Base-by-base conservation (phyloP, 2,329 filamentous ascomycete species). In the Elsinoe batatas region DNA sequence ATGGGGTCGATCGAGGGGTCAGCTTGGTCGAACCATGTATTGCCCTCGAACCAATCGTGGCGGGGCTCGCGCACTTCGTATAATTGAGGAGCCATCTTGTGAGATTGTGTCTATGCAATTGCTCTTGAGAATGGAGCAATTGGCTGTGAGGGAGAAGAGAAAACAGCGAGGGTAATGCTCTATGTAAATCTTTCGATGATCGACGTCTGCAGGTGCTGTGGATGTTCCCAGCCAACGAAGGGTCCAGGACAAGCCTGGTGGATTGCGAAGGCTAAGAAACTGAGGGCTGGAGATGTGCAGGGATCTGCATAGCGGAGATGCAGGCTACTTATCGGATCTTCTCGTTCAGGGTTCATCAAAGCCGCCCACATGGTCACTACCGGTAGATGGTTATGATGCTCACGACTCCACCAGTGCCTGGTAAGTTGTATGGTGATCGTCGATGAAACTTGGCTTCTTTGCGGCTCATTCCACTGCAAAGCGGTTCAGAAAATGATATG, bases 11-110 rank as follows among this genome's bases (percentile, higher is more conserved):
- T 51, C 11, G 47, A 51, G 30, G 47, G 47, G 33, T 51, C 47
- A 17, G 47, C 32, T 12, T 22, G 38, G 37, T 55, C 53, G 53
- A 55, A 55, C 53, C 53, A 55, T 5, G 53, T 55, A 32, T 47
- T 55, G 6, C 53, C 53, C 32, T 55, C 53, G 30, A 55, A 55
- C 53, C 53, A 55, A 26, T 55, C 53, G n/a, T 35, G 53, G 40
- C 40, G 53, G 11, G 38, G 38, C 15, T 55, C 40, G 17, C 40
- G 53, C 15, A 37, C 32, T 37, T 55, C 53, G 30, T 55, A 55
- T 22, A 55, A 26, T 55, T 42, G 37, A 46, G 53, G 53, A 3
- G 53, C 53, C 53, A 55, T 55, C 6, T 13, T 54, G 22, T 38
- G 10, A 42, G 11, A 20, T 32, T 13, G 13, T 33, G 5, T 20